These are phyloP conservation scores for Penicillium verrucosum DNA, from an alignment of 2,329 filamentous ascomycete genomes.

Conservation along the genomic window DNA sequence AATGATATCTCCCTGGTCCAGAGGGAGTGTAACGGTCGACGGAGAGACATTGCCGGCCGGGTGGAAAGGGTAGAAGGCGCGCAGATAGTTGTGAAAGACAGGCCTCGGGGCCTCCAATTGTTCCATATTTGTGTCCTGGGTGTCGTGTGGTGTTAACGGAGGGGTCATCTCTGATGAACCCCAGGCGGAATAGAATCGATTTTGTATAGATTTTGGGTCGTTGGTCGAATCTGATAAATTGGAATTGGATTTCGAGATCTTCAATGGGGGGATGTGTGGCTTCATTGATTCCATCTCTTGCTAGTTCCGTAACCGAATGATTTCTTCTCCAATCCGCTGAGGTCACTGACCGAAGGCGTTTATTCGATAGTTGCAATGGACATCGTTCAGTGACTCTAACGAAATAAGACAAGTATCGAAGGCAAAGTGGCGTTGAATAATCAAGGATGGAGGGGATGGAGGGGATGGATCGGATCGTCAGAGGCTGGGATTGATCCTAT, in stretches of 20 bases:
- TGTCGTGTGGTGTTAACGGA: slow-evolving; percentile 69
- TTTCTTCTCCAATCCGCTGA: slow-evolving; percentile 16
- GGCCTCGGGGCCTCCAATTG: slow-evolving; percentile 51
- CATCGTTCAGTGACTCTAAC: slow-evolving; percentile 24
- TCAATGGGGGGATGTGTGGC: slow-evolving; percentile 38
- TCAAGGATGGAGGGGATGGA: slow-evolving; percentile 13
- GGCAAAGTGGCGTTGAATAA: slow-evolving; percentile 12
- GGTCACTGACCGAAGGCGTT: slow-evolving; percentile 34
- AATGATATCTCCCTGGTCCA: slow-evolving; percentile 88
- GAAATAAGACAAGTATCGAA: background rate
- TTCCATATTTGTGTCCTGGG: slow-evolving; percentile 52
- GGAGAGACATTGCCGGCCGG: slow-evolving; percentile 74
- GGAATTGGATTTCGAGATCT: slow-evolving; percentile 36
- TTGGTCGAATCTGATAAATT: slow-evolving; percentile 20
- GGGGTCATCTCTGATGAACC: slow-evolving; percentile 64
- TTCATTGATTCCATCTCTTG: slow-evolving; percentile 36
- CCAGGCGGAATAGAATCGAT: slow-evolving; percentile 26
- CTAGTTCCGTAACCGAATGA: background rate
- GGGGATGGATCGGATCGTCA: slow-evolving; percentile 16
- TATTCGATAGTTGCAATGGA: slow-evolving; percentile 27
- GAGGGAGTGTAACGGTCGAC: slow-evolving; percentile 79
- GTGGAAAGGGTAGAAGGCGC: slow-evolving; percentile 90
- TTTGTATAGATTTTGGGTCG: slow-evolving; percentile 8
- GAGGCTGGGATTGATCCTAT: slow-evolving; percentile 24
- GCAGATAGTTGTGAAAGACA: slow-evolving; percentile 88